Percentiles rank a stretch among this genome's conserved stretches.
Evolutionary conservation across 2,329 filamentous ascomycete species (phyloP).

Genomic region (Bipolaris bicolor): DNA sequence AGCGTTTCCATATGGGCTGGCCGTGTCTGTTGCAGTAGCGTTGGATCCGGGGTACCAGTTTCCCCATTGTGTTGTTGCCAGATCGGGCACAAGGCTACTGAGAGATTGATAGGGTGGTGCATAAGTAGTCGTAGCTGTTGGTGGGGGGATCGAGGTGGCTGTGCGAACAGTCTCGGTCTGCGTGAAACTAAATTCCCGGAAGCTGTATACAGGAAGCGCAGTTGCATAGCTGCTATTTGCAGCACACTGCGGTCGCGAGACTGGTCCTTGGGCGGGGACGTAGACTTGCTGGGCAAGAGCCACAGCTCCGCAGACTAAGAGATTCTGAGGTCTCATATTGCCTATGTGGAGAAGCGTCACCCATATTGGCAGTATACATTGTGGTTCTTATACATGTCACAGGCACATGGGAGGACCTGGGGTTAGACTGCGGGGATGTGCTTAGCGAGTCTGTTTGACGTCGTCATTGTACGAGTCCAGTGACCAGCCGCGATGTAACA

Average conservation of each 20-base stretch:
- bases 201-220: constrained; percentile 37
- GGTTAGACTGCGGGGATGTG: background rate
- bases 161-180: constrained; percentile 50
- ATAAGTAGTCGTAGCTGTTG: constrained; percentile 44
- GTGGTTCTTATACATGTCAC: background rate
- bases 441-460: background rate
- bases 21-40: constrained; percentile 42
- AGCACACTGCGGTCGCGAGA: constrained; percentile 36
- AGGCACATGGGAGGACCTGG: background rate
- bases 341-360: background rate
- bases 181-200: constrained; percentile 46
- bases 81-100: constrained; percentile 43
- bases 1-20: constrained; percentile 48
- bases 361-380: background rate
- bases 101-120: constrained; percentile 47
- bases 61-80: constrained; percentile 52
- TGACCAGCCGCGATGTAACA: background rate
- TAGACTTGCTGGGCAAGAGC: constrained; percentile 47
- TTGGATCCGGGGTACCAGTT: constrained; percentile 50
- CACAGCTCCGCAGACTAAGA: constrained; percentile 16
- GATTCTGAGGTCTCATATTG: constrained; percentile 22
- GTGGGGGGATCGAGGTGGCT: constrained; percentile 44
- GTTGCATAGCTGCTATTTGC: constrained; percentile 33
- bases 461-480: constrained; percentile 5
- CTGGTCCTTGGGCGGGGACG: constrained; percentile 37